phyloP scores from a whole-genome alignment of 2,329 filamentous ascomycete species.

The Trichophyton schoenleinii region DNA sequence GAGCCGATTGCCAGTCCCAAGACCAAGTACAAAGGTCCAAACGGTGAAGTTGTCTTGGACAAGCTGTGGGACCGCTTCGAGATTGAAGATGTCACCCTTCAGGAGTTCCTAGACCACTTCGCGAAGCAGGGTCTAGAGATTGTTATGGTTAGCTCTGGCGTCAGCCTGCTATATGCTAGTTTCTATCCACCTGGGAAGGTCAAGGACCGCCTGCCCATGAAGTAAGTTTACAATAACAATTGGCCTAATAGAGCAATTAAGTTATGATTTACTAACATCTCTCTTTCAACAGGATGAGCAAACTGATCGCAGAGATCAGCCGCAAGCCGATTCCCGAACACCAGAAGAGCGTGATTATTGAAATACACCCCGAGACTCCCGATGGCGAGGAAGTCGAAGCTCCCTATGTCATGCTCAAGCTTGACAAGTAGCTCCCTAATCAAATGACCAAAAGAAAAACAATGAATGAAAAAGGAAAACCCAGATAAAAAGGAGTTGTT shows the following conservation, averaged over 20 bases:
- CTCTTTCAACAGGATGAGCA: conserved; percentile 55
- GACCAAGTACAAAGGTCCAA: conserved; percentile 72
- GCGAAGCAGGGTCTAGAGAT: conserved; percentile 67
- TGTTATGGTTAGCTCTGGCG: conserved; percentile 92
- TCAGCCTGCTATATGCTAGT: conserved; percentile 83
- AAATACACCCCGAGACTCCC: conserved; percentile 82
- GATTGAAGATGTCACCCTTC: conserved; percentile 69
- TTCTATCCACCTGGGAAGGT: conserved; percentile 78
- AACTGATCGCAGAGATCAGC: conserved; percentile 75
- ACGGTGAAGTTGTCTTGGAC: conserved; percentile 70
- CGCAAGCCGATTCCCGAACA: conserved; percentile 85
- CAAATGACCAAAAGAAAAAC: background rate
- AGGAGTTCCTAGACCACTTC: conserved; percentile 73
- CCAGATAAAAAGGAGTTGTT: background rate
- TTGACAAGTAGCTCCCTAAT: conserved; percentile 27
- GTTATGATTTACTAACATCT: background rate
- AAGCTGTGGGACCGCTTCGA: conserved; percentile 98
- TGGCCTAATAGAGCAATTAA: too few relatives aligned
- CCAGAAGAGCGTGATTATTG: conserved; percentile 92
- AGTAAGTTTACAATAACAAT: conserved; percentile 37
- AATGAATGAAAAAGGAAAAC: background rate
- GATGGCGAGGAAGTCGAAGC: conserved; percentile 91
- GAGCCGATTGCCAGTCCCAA: conserved; percentile 92
- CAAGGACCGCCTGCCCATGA: conserved; percentile 66
- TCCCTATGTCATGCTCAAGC: conserved; percentile 85